phyloP scores from a whole-genome alignment of 2,329 filamentous ascomycete species.

The Westerdykella sp. region DNA sequence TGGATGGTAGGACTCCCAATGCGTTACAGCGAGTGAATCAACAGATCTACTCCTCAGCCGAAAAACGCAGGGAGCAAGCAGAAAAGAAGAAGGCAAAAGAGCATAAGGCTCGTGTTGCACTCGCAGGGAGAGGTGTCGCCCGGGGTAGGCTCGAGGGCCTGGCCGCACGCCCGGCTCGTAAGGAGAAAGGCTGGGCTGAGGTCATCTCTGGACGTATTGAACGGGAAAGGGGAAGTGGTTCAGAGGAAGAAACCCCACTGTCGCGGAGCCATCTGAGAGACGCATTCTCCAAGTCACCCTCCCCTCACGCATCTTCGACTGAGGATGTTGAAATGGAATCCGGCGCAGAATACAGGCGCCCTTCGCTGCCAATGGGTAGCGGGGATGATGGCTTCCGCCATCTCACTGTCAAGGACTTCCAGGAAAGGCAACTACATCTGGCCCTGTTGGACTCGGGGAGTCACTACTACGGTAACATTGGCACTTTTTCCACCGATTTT shows the following conservation, averaged over 20 bases:
- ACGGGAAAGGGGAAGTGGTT: no score
- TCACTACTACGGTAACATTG: constrained; percentile 35
- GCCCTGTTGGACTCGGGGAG: background rate
- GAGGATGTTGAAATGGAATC: no score
- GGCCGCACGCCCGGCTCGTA: background rate
- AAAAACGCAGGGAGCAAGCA: constrained; percentile 5
- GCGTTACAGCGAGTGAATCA: constrained; percentile 5
- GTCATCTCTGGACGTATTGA: background rate
- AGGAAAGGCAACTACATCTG: no score
- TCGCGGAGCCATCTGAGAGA: no score
- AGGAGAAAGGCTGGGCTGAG: background rate
- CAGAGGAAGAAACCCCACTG: no score
- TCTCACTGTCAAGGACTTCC: no score
- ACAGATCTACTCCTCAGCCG: constrained; percentile 5
- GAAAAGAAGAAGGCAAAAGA: background rate
- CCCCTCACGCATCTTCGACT: no score
- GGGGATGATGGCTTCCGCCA: no score
- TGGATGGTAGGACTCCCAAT: constrained; percentile 18
- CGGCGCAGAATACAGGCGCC: no score
- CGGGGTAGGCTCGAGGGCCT: background rate
- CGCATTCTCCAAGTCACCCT: no score
- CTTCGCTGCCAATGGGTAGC: no score
- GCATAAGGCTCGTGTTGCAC: background rate
- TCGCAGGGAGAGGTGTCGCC: background rate
- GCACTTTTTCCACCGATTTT: constrained; percentile 44